Conservation (phyloP, 768 basidiomycete genomes). For the Amanita phalloides region DNA sequence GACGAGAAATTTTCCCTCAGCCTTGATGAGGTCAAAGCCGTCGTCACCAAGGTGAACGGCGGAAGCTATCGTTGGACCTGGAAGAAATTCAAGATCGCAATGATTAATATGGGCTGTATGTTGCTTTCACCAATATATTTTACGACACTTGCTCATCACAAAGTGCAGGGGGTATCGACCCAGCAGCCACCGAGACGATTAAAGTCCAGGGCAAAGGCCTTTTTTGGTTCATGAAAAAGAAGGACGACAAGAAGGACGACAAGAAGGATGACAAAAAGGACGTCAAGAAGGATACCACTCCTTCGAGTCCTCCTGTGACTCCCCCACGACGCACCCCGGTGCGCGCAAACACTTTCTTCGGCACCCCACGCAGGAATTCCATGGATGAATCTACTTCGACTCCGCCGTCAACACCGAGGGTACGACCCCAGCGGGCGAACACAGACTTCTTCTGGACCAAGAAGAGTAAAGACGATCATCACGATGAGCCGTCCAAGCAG, state of each 20-base stretch:
- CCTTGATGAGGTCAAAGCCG: constrained; percentile 59
- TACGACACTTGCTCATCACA: not conserved
- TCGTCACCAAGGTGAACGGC: constrained; percentile 64
- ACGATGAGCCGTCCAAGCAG: constrained; percentile 15
- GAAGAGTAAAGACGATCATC: constrained; percentile 15
- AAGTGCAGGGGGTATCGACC: constrained; percentile 49
- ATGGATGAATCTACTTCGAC: constrained; percentile 15
- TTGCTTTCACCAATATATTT: not conserved
- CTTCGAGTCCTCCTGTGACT: constrained; percentile 8
- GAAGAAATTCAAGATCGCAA: constrained; percentile 73
- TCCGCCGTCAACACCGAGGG: not conserved
- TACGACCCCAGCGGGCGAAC: constrained; percentile 6
- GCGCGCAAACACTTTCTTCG: constrained; percentile 17
- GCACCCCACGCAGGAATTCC: constrained; percentile 16
- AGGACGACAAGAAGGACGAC: constrained; percentile 34
- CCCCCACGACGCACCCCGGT: constrained; percentile 10
- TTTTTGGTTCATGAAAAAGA: constrained; percentile 43
- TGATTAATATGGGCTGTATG: constrained; percentile 77
- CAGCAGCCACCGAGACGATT: constrained; percentile 45
- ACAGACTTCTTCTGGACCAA: constrained; percentile 16
- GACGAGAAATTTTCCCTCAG: constrained; percentile 15
- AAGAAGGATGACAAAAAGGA: constrained; percentile 13
- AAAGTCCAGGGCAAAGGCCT: constrained; percentile 43
- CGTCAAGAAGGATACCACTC: not conserved
- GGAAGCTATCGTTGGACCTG: constrained; percentile 76